Evolutionary conservation across 805 yeast species (phyloP).

Genomic region (Kuraishia piskuri): DNA sequence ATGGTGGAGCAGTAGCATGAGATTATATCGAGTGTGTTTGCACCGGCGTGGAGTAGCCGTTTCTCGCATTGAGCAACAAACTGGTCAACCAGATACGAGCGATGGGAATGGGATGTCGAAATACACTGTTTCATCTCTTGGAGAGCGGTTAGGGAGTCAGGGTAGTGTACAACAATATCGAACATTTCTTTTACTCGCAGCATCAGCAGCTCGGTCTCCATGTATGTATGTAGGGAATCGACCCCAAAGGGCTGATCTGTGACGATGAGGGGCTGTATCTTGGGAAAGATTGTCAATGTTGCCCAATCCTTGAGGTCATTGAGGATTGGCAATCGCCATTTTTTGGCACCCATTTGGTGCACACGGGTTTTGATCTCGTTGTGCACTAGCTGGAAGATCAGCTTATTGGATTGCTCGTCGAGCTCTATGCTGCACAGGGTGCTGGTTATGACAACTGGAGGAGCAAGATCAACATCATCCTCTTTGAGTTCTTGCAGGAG

Average conservation of each 20-base stretch:
- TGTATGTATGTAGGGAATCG: constrained; percentile 11
- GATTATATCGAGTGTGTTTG: constrained; percentile 67
- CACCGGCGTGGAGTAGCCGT: constrained; percentile 67
- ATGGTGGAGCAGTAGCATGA: constrained; percentile 64
- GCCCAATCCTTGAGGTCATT: constrained; percentile 28
- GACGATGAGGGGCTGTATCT: constrained; percentile 13
- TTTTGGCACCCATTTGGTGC: constrained; percentile 18
- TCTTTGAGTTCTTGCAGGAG: neutral
- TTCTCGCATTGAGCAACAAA: constrained; percentile 37
- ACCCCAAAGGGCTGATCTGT: constrained; percentile 6
- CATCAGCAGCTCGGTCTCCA: constrained; percentile 18
- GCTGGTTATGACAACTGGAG: neutral
- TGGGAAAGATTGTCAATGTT: constrained; percentile 27
- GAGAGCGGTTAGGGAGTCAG: constrained; percentile 43
- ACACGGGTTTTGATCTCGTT: constrained; percentile 26
- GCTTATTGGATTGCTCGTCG: constrained; percentile 14
- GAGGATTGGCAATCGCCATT: constrained; percentile 32
- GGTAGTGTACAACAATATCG: constrained; percentile 46
- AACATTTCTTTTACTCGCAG: constrained; percentile 52
- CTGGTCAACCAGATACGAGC: constrained; percentile 39
- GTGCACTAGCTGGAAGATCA: constrained; percentile 29
- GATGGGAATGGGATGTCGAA: constrained; percentile 30
- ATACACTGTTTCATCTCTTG: constrained; percentile 50
- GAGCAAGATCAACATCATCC: neutral
- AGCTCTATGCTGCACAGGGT: neutral